A percentile compares a stretch with the other conserved stretches of the same genome.
These are phyloP conservation scores for Nakaseomyces nivariensis DNA, from an alignment of 1,139 yeast genomes.

Conservation along the genomic window DNA sequence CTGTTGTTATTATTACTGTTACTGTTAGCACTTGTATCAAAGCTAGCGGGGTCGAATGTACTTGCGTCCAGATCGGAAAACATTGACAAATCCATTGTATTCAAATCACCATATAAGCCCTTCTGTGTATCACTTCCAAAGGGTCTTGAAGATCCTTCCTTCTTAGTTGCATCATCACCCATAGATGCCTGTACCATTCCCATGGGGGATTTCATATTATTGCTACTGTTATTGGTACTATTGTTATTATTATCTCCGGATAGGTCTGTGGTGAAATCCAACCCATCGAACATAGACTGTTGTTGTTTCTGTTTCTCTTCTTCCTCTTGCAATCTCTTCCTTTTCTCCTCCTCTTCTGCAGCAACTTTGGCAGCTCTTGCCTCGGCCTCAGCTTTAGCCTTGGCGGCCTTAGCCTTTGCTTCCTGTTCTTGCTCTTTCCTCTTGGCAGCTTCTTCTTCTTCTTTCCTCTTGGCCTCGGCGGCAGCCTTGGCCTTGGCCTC, in stretches of 20 bases:
- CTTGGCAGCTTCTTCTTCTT: constrained; percentile 16
- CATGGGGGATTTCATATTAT: background rate
- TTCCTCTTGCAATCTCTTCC: constrained; percentile 7
- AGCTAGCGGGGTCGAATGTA: constrained; percentile 17
- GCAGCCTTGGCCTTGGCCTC: constrained; percentile 6
- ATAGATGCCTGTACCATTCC: constrained; percentile 3
- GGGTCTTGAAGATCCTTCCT: background rate
- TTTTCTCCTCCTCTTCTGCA: constrained; percentile 9
- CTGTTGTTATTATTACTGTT: constrained; percentile 5
- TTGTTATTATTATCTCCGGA: constrained; percentile 5
- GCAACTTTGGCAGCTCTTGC: constrained; percentile 2
- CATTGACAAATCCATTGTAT: constrained; percentile 27
- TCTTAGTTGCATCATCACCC: background rate
- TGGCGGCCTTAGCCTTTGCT: constrained; percentile 2
- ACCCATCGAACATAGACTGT: constrained; percentile 9
- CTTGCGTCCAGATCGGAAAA: constrained; percentile 24
- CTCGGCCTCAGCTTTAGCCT: constrained; percentile 8
- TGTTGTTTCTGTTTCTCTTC: constrained; percentile 9
- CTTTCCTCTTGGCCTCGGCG: constrained; percentile 8
- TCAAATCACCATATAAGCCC: constrained; percentile 19
- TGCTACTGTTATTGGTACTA: constrained; percentile 5
- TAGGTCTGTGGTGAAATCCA: constrained; percentile 16
- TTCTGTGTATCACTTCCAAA: background rate
- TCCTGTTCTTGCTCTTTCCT: constrained; percentile 8
- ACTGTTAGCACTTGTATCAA: constrained; percentile 6